These are phyloP conservation scores for Paecilomyces dactylethromorphus DNA, from an alignment of 2,329 filamentous ascomycete genomes.

Conservation along the genomic window DNA sequence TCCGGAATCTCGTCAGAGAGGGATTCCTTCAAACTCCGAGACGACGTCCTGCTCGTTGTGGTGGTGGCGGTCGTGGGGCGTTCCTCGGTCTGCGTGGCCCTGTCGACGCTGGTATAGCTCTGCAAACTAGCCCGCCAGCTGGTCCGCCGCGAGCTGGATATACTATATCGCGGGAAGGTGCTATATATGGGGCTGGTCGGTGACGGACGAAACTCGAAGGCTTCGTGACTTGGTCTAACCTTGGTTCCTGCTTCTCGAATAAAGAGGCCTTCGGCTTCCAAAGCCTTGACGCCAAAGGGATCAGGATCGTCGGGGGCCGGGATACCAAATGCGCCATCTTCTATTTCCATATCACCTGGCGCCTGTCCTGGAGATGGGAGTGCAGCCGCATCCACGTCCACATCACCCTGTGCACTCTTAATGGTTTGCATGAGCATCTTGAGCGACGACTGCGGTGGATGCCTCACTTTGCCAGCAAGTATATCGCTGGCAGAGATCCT, in stretches of 20 bases:
- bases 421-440: constrained; percentile 70
- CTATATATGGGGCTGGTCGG: constrained; percentile 63
- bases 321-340: constrained; percentile 63
- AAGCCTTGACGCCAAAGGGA: constrained; percentile 80
- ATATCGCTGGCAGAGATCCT: constrained; percentile 57
- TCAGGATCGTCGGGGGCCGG: constrained; percentile 78
- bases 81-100: constrained; percentile 64
- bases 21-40: constrained; percentile 21
- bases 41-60: constrained; percentile 27
- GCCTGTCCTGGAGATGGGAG: constrained; percentile 63
- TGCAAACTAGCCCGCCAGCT: constrained; percentile 67
- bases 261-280: constrained; percentile 77
- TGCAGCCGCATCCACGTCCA: constrained; percentile 62
- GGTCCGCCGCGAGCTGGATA: constrained; percentile 54
- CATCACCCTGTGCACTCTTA: constrained; percentile 78
- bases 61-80: constrained; percentile 19
- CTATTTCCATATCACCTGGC: constrained; percentile 66
- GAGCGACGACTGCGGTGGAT: constrained; percentile 51
- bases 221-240: constrained; percentile 65
- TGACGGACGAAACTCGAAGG: constrained; percentile 74
- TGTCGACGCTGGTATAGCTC: constrained; percentile 48
- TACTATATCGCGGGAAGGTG: constrained; percentile 58
- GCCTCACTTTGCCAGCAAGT: constrained; percentile 52
- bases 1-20: constrained; percentile 14
- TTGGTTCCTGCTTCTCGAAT: constrained; percentile 84